Conservation (phyloP, 768 basidiomycete species). For the Brasilioporus rufonigricans region DNA sequence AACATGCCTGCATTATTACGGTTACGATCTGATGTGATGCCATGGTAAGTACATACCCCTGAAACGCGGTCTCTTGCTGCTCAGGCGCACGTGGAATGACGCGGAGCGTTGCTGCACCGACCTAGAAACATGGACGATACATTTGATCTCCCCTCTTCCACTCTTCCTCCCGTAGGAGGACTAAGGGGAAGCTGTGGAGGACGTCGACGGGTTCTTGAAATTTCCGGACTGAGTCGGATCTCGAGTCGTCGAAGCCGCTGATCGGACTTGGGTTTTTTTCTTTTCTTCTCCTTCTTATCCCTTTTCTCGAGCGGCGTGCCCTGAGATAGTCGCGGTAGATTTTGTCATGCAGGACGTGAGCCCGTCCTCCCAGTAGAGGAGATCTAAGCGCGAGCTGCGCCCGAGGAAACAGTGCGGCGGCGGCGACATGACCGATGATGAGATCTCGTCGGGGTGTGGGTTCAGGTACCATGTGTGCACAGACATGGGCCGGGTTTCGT, state of each 20-base stretch:
- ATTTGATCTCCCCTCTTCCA: constrained; percentile 2
- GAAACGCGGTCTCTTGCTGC: neutral
- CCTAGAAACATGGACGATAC: constrained; percentile 1
- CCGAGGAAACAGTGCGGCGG: constrained; percentile 11
- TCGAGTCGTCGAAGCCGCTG: constrained; percentile 18
- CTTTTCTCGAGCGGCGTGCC: constrained; percentile 11
- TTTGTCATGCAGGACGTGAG: constrained; percentile 2
- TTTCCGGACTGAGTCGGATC: constrained; percentile 17
- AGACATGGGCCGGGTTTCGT: no score
- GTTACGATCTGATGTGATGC: neutral
- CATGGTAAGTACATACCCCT: neutral
- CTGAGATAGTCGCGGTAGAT: constrained; percentile 22
- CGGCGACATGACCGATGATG: neutral
- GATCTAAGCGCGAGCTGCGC: neutral
- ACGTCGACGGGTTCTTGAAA: constrained; percentile 15
- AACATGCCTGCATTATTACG: neutral
- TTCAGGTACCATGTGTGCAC: no score
- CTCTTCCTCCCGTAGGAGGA: constrained; percentile 1
- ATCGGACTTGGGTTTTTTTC: constrained; percentile 11
- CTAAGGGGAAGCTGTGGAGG: no score
- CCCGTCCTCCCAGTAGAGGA: neutral
- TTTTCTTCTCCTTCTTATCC: neutral
- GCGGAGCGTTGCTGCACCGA: neutral
- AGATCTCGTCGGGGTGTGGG: no score
- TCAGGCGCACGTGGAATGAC: neutral